Base-by-base conservation (phyloP, 176 grass and related monocot genomes). In the Zea mays region DNA sequence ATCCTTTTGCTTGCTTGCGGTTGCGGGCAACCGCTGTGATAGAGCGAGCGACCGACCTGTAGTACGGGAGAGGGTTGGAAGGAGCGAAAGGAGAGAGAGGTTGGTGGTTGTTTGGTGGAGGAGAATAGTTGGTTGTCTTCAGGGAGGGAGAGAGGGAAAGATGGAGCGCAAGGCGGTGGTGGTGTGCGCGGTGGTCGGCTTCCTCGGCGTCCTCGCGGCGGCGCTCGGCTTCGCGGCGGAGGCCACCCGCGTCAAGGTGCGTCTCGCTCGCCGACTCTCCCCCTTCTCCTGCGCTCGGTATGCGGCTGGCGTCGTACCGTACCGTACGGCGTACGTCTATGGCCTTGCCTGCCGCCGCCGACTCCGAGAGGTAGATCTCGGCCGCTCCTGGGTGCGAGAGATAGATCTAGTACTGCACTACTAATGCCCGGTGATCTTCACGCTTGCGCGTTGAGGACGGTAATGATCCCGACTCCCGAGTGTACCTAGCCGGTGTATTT, bases 141-240 rank as follows among this genome's bases (percentile, higher is more conserved):
- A 8, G 42, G 27, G 0, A 7, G 52, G 55, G 43, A 1, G 19
- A 1, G 14, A 12, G 15, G 10, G 0, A 5, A 14, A 10, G 76
- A 95, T 95, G 96, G 96, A 99, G 87, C 88, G 83, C 58, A 99
- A 93, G 48, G 90, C 83, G 19, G 49, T 89, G 54, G 55, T 60
- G 68, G 90, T 93, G 61, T 93, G 96, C 81, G 71, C 61, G 7
- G 83, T 85, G 8, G 92, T 87, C 39, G 87, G 92, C 2, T 89
- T 99, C 76, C 92, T 99, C 41, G 96, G 96, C 72, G 71, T 95
- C 56, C 83, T 99, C 67, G 93, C 96, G 38, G 92, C 92, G 45
- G 87, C 87, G n/a, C 92, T 95, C 12, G 96, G 87, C 14, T 99
- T 99, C 74, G 96, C 92, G 40, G 96, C 96, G 12, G 92, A 99